Evolutionary conservation across 208 protist genomes (phyloP).

Genomic region (Histomonas meleagridis): DNA sequence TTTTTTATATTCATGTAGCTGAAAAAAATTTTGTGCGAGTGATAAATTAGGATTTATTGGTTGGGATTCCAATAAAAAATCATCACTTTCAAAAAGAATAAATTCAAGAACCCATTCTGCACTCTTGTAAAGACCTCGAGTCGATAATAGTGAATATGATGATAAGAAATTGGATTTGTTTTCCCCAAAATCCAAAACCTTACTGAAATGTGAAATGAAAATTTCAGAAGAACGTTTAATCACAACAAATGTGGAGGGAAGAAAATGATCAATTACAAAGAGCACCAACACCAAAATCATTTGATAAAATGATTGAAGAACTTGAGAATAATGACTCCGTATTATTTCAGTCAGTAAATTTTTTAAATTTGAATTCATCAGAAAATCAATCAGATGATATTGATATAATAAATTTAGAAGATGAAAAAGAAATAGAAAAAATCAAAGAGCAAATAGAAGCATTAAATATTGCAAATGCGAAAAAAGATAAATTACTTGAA

Average conservation of each 20-base stretch:
- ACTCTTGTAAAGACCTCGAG: neutral
- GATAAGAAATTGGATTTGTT: too few species aligned
- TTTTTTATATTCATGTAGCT: neutral
- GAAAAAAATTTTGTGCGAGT: neutral
- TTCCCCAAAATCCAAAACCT: too few species aligned
- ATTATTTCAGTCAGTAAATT: neutral
- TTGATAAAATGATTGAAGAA: neutral
- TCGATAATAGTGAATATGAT: neutral
- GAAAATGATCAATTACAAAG: neutral
- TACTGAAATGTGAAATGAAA: too few species aligned
- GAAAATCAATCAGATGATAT: too few species aligned
- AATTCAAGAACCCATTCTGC: neutral
- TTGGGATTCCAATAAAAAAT: neutral
- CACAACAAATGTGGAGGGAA: slow-evolving; percentile 24
- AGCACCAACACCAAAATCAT: slow-evolving; percentile 12
- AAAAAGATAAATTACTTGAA: neutral
- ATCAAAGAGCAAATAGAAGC: neutral
- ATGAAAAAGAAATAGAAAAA: neutral
- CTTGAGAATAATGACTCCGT: neutral
- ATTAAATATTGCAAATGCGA: neutral
- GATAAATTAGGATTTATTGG: neutral
- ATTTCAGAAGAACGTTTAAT: too few species aligned
- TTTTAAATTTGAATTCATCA: too few species aligned
- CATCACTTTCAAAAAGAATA: neutral
- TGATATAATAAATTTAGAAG: neutral